Conservation (phyloP, 495 filamentous ascomycete species). For the Astrothelium subdiscretum region DNA sequence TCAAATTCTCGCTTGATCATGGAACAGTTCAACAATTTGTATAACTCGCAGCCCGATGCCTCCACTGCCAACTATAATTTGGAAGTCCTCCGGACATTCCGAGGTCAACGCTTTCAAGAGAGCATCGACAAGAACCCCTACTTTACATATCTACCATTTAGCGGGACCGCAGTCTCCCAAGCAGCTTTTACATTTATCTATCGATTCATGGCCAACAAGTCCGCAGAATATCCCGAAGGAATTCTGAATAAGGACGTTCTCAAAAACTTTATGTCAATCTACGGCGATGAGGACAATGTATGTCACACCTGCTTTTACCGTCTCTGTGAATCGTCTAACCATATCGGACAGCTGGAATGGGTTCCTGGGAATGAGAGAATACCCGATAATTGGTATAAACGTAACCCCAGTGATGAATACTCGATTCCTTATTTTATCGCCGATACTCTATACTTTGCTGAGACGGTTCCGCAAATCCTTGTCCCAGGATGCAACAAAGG, state of each 20-base stretch:
- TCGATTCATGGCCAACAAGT: constrained; percentile 30
- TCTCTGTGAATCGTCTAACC: neutral
- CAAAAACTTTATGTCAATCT: constrained; percentile 20
- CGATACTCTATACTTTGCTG: constrained; percentile 15
- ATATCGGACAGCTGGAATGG: constrained; percentile 3
- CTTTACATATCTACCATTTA: constrained; percentile 27
- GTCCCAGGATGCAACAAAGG: constrained; percentile 47
- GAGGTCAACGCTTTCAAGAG: constrained; percentile 20
- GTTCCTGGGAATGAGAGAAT: constrained; percentile 22
- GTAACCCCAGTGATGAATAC: constrained; percentile 27
- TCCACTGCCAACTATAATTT: constrained; percentile 25
- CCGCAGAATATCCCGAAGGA: constrained; percentile 27
- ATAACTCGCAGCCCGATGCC: constrained; percentile 24
- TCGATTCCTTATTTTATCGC: constrained; percentile 26
- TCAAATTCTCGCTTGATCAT: constrained; percentile 34
- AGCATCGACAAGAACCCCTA: constrained; percentile 26
- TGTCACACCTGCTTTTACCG: neutral
- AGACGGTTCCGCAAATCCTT: constrained; percentile 22
- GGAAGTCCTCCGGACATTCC: constrained; percentile 19
- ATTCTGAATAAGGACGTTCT: constrained; percentile 19
- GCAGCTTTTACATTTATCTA: constrained; percentile 22
- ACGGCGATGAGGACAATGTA: constrained; percentile 16
- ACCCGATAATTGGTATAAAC: constrained; percentile 52
- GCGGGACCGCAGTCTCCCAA: constrained; percentile 18
- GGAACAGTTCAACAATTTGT: constrained; percentile 31